Conservation (phyloP, 2,329 filamentous ascomycete species). For the Ophiostoma populinum region DNA sequence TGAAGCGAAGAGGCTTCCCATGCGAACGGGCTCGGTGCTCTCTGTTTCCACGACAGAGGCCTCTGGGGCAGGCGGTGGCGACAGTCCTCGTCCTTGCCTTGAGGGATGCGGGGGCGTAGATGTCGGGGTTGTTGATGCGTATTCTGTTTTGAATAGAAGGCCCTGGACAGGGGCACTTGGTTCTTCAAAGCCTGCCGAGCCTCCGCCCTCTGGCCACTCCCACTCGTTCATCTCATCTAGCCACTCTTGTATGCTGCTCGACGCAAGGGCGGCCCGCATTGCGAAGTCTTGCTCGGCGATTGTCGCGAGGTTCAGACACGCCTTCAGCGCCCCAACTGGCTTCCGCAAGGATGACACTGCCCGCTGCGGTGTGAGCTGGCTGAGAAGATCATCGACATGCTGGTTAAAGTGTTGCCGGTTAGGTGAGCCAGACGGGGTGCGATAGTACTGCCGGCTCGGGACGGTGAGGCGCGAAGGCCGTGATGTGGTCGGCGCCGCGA, state of each 20-base stretch:
- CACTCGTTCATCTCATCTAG: constrained; percentile 49
- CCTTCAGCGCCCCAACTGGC: constrained; percentile 33
- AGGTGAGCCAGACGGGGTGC: constrained; percentile 25
- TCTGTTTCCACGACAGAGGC: background rate
- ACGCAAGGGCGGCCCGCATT: constrained; percentile 50
- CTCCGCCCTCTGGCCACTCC: constrained; percentile 33
- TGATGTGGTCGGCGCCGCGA: constrained; percentile 19
- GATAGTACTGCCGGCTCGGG: constrained; percentile 21
- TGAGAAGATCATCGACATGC: constrained; percentile 37
- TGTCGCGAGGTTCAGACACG: constrained; percentile 45
- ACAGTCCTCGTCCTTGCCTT: background rate
- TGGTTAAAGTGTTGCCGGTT: constrained; percentile 22
- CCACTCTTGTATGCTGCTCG: constrained; percentile 57
- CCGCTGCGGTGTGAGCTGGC: constrained; percentile 40
- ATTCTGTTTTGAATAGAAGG: background rate
- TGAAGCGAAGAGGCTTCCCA: constrained; percentile 51
- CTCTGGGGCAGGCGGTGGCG: constrained; percentile 7
- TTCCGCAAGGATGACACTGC: constrained; percentile 42
- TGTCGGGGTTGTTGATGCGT: constrained; percentile 1
- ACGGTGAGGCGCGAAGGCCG: constrained; percentile 21
- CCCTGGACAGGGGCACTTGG: constrained; percentile 14
- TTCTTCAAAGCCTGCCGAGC: constrained; percentile 36
- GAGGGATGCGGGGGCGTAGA: constrained; percentile 5
- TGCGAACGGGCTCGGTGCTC: constrained; percentile 26
- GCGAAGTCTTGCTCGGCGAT: constrained; percentile 53